Evolutionary conservation across 208 protist species (phyloP), one percentile per base, ranked within the genome.

Genomic region (Leishmania braziliensis): DNA sequence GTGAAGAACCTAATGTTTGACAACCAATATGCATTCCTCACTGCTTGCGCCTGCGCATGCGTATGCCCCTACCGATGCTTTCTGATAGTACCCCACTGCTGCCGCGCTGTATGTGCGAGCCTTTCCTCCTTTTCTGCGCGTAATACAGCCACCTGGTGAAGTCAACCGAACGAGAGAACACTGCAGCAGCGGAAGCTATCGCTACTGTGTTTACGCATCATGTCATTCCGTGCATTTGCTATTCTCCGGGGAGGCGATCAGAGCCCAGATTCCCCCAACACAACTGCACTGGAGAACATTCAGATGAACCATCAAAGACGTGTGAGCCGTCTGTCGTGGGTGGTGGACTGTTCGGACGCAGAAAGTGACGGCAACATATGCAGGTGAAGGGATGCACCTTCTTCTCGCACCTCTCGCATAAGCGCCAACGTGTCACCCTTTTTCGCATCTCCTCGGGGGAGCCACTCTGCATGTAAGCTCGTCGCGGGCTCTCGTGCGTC

Each of bases 1-100:
- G 14, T 95, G 63, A 76, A 48, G n/a, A 72, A 20, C 23, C 65
- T 43, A 2, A 60, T 36, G 14, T 63, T 43, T 60, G 18, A 50
- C n/a, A 48, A n/a, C 43, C 43, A 36, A 71, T 26, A 77, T 75
- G 70, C 48, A 3, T 5, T 18, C 48, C 48, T 39, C 48, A 6
- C 12, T 6, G 62, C 62, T 39, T 36, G 26, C 62, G 3, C 18
- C 29, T 39, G 29, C 62, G 62, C 29, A 39, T 39, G 62, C 12
- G 62, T 8, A 29, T 23, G 10, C 12, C 12, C 39, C 29, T 14
- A 12, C 29, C 14, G 29, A 68, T 68, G 62, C 62, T 20, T 39
- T 68, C 23, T 39, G 26, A 29, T 68, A 8, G 29, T 14, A 29
- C 14, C 29, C 62, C 29, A 12, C 26, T 33, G 62, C 18, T 16